A percentile compares a stretch with the other conserved stretches of the same genome.
Evolutionary conservation across 441 rosid genomes (phyloP).

Genomic region (Breynia disticha): DNA sequence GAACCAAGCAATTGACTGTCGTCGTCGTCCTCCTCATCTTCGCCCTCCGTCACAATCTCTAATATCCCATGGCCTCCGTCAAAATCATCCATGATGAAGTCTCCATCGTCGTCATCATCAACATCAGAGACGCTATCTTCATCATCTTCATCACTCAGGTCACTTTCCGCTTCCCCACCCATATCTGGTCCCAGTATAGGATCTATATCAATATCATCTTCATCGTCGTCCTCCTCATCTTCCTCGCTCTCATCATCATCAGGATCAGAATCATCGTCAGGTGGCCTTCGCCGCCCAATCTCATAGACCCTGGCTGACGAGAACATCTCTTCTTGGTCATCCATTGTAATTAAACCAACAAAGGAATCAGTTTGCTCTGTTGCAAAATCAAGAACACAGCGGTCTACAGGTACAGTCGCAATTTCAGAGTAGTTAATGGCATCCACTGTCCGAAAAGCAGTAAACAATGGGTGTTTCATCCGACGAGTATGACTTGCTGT

Average conservation of each 20-base stretch:
- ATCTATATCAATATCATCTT: slow-evolving; percentile 73
- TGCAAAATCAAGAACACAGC: slow-evolving; percentile 95
- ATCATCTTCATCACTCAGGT: slow-evolving; percentile 56
- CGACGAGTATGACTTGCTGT: slow-evolving; percentile 90
- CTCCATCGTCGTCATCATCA: slow-evolving; percentile 63
- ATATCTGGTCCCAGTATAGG: slow-evolving; percentile 53
- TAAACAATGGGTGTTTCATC: slow-evolving; percentile 68
- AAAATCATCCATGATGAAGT: slow-evolving; percentile 45
- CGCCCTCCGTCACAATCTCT: slow-evolving; percentile 57
- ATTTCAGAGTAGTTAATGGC: slow-evolving; percentile 93
- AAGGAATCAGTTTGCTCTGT: slow-evolving; percentile 91
- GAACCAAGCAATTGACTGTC: slow-evolving; percentile 65
- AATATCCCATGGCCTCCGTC: slow-evolving; percentile 59
- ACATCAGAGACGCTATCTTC: slow-evolving; percentile 60
- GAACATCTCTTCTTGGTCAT: slow-evolving; percentile 88
- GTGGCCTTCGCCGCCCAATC: slow-evolving; percentile 87
- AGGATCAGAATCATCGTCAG: slow-evolving; percentile 97
- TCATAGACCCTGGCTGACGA: slow-evolving; percentile 95
- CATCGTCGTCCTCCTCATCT: slow-evolving; percentile 89
- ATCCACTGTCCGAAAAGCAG: slow-evolving; percentile 91
- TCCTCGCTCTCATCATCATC: slow-evolving; percentile 94
- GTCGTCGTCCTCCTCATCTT: slow-evolving; percentile 39
- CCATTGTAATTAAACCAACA: slow-evolving; percentile 87
- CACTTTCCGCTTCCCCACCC: slow-evolving; percentile 72
- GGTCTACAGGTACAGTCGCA: slow-evolving; percentile 82